Evolutionary conservation across 2,329 filamentous ascomycete genomes (phyloP), one percentile per base, ranked within the genome.

Genomic region (Leptographium radiaticola): DNA sequence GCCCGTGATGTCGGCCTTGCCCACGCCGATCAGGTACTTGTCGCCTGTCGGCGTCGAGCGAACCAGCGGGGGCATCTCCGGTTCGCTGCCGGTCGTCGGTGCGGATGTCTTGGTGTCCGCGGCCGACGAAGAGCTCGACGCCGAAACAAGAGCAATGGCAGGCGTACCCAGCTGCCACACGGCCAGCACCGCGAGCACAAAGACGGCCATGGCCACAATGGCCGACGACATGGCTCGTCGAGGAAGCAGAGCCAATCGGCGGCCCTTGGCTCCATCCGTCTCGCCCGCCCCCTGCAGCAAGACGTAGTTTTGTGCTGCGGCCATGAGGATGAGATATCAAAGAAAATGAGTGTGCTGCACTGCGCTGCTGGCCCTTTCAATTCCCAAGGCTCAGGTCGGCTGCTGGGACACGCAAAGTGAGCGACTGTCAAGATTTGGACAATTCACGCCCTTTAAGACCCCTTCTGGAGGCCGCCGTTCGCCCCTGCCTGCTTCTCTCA

Each of bases 1-100:
- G 2, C 87, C 77, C 0, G 77, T 81, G 60, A 80, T 78, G 59
- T 81, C 77, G 7, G 73, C 76, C 64, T 79, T 80, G 48, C 77
- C 77, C 2, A 77, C 75, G 18, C 77, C 77, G 47, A 80, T 62
- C 38, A 79, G 68, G 56, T 79, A 80, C 55, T 66, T 66, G 56
- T 71, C 69, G n/a, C 65, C 66, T 6, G 58, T 52, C 13, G 60
- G 58, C 11, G 60, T 57, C 5, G 61, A 62, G 20, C 62, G 53
- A 8, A 56, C 53, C 49, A 57, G 56, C 12, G 57, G 57, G 10
- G 53, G 31, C 33, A 10, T 13, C 8, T 36, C 4, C 34, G 12
- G 9, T 9, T 9, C 34, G 34, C 34, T 4, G 34, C 8, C 6
- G 9, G 9, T 9, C 4, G 34, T 6, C 34, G 34, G 12, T 8